Evolutionary conservation across 805 yeast species (phyloP), one percentile per base, ranked within the genome.

Genomic region (Brettanomyces bruxellensis): DNA sequence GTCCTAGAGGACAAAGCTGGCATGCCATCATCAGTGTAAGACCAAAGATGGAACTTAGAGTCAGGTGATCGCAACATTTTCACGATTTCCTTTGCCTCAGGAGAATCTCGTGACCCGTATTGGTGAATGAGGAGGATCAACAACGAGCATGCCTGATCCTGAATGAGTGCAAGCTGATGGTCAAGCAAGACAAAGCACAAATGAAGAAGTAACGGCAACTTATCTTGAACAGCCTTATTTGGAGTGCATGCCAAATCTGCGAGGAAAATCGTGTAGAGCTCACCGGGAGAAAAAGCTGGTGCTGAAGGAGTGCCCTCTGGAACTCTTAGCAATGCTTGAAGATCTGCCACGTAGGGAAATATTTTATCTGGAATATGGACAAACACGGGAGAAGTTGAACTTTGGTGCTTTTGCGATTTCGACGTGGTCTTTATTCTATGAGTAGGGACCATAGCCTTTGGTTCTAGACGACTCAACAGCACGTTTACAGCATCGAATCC

Each of bases 221-320:
- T 75, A 1, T 73, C 68, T 43, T 70, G 67, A 52, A 85, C 69
- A 9, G 80, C 67, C 12, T 86, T 91, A 45, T 75, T 77, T 1
- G 86, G 83, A 14, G 78, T 69, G 4, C 84, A 74, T 45, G 88
- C 70, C 39, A 91, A 64, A 59, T 93, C 97, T 2, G 88, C 95
- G 47, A 93, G 65, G 52, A 90, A 83, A 0, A 93, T 81, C 62
- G 87, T 74, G 0, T 96, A 88, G 34, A 93, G 62, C 58, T 93
- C 98, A 3, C 96, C 93, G 45, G 81, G 69, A 0, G 97, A 89
- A 52, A 93, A 85, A 1, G 89, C 79, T 0, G 90, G 80, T 75
- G 52, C 50, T 6, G 52, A 47, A 5, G 24, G 77, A 77, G 56
- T 54, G 37, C 39, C 71, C 18, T 73, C 69, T 25, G 28, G n/a